phyloP scores from a whole-genome alignment of 2,329 filamentous ascomycete genomes.

The Epicoccum nigrum region DNA sequence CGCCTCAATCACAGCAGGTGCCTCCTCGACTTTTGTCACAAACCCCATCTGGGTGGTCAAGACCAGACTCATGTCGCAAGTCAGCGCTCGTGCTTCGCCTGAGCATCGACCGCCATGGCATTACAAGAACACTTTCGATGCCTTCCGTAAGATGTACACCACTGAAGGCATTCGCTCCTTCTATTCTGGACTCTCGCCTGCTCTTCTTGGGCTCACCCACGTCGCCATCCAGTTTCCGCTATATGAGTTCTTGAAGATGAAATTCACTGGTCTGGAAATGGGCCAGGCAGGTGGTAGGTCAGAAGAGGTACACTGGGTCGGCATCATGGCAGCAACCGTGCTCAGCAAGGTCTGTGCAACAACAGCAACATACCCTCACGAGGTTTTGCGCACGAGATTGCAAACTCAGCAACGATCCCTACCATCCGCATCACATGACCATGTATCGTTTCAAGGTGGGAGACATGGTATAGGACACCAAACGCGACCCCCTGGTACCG shows the following conservation, averaged over 20 bases:
- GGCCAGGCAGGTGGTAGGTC: slow-evolving; percentile 67
- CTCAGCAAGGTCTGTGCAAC: slow-evolving; percentile 94
- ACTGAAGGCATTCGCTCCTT: slow-evolving; percentile 89
- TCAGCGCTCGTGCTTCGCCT: slow-evolving; percentile 62
- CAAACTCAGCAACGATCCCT: slow-evolving; percentile 86
- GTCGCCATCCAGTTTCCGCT: slow-evolving; percentile 97
- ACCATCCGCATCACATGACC: slow-evolving; percentile 54
- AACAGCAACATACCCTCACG: slow-evolving; percentile 94
- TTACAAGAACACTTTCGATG: slow-evolving; percentile 87
- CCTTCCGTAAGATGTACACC: slow-evolving; percentile 93
- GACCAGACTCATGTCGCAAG: slow-evolving; percentile 96
- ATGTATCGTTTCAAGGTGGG: slow-evolving; percentile 55
- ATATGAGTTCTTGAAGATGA: slow-evolving; percentile 90
- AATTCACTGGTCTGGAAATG: slow-evolving; percentile 89
- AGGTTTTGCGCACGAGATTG: slow-evolving; percentile 89
- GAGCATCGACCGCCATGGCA: slow-evolving; percentile 78
- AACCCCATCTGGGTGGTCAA: slow-evolving; percentile 99
- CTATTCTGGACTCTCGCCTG: slow-evolving; percentile 92
- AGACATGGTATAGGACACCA: slow-evolving; percentile 47
- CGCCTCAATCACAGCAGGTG: slow-evolving; percentile 89
- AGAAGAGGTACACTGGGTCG: slow-evolving; percentile 75
- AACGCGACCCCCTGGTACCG: slow-evolving; percentile 51
- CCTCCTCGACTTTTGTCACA: slow-evolving; percentile 89
- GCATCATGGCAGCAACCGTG: slow-evolving; percentile 86
- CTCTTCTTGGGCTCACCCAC: slow-evolving; percentile 88